Evolutionary conservation across 2,329 filamentous ascomycete species (phyloP).

Genomic region (Claviceps arundinis): DNA sequence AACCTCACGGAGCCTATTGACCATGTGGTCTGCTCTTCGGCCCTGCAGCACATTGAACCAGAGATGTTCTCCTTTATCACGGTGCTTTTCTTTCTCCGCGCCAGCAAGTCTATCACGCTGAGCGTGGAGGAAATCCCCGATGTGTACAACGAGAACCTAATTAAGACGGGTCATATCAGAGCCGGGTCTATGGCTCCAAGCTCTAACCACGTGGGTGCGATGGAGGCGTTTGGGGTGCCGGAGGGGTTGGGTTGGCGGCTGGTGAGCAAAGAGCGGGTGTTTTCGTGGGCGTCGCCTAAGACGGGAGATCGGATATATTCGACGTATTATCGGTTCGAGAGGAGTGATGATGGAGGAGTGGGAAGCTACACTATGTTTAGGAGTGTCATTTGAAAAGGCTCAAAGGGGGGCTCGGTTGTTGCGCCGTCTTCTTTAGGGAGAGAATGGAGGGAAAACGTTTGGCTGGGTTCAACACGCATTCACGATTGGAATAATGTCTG

Average conservation of each 20-base stretch:
- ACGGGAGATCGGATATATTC: not conserved
- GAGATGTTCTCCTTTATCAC: not conserved
- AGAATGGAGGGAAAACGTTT: too few species aligned
- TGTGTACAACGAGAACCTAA: not conserved
- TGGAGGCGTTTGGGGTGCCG: not conserved
- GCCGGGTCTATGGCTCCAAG: too few species aligned
- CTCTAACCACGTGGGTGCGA: not conserved
- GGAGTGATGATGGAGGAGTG: not conserved
- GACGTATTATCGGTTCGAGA: not conserved
- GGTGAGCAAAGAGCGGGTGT: not conserved
- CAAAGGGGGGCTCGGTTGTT: too few species aligned
- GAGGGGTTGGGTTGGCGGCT: not conserved
- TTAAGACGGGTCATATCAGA: not conserved
- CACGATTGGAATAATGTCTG: too few species aligned
- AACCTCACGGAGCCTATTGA: not conserved
- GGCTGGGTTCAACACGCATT: too few species aligned
- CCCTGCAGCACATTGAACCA: not conserved
- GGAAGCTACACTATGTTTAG: not conserved
- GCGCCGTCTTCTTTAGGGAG: too few species aligned
- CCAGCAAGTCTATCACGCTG: constrained; percentile 1
- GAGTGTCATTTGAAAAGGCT: not conserved
- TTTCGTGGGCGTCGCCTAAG: not conserved
- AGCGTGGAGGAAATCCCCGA: not conserved
- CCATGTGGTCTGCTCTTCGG: not conserved
- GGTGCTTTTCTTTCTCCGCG: not conserved